phyloP scores from a whole-genome alignment of 495 filamentous ascomycete species.

The Hypoxylon lienhwacheense region DNA sequence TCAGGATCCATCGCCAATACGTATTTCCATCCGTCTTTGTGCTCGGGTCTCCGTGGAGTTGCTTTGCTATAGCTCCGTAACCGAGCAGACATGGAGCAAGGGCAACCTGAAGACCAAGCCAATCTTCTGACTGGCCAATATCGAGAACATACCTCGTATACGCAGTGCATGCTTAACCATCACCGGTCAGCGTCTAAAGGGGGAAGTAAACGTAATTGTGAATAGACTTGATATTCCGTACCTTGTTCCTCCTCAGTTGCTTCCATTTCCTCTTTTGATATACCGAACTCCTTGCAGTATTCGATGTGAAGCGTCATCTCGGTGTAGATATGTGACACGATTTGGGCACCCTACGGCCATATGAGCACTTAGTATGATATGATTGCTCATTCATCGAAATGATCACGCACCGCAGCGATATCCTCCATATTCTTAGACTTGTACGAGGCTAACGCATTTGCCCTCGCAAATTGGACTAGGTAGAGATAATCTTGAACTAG shows the following conservation, averaged over 20 bases:
- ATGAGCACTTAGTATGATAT: slow-evolving; percentile 3
- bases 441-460: slow-evolving; percentile 80
- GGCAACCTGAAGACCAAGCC: slow-evolving; percentile 78
- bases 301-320: slow-evolving; percentile 80
- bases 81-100: slow-evolving; percentile 85
- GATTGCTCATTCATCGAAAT: not conserved
- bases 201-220: not conserved
- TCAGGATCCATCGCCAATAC: slow-evolving; percentile 92
- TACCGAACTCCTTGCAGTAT: slow-evolving; percentile 78
- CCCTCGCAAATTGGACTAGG: slow-evolving; percentile 83
- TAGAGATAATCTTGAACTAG: slow-evolving; percentile 90
- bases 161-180: slow-evolving; percentile 63
- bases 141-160: slow-evolving; percentile 85
- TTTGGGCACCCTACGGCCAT: slow-evolving; percentile 60
- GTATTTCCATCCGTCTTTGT: slow-evolving; percentile 66
- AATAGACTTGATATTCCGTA: slow-evolving; percentile 28
- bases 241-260: slow-evolving; percentile 71
- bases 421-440: slow-evolving; percentile 75
- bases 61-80: slow-evolving; percentile 74
- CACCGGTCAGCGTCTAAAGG: slow-evolving; percentile 26
- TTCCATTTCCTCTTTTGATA: slow-evolving; percentile 76
- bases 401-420: slow-evolving; percentile 62
- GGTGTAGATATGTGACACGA: slow-evolving; percentile 71
- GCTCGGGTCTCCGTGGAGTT: slow-evolving; percentile 59
- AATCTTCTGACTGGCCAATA: slow-evolving; percentile 82